A percentile compares a stretch with the other conserved stretches of the same genome.
Conservation (phyloP, 2,329 filamentous ascomycete species). For the Xylariaceae sp. region DNA sequence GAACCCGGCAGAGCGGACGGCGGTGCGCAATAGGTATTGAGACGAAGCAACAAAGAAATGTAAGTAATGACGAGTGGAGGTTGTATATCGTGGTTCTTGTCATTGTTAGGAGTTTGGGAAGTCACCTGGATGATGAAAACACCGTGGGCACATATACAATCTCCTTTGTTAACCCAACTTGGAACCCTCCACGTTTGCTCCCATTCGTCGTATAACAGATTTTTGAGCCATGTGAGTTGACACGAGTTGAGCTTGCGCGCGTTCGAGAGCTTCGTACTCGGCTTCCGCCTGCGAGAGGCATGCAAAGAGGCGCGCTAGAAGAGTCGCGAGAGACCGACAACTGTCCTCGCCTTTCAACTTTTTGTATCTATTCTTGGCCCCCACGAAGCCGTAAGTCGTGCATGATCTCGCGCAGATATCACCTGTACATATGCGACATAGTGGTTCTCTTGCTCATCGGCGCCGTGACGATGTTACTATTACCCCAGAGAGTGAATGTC, state of each 20-base stretch:
- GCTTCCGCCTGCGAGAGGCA: too few species aligned
- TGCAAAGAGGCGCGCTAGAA: too few species aligned
- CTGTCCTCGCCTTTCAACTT: not conserved
- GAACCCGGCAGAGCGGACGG: conserved; percentile 21
- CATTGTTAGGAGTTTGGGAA: not conserved
- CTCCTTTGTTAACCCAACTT: not conserved
- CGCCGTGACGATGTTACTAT: not conserved
- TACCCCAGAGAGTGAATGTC: not conserved
- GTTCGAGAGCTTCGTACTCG: too few species aligned
- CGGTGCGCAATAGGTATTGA: conserved; percentile 13
- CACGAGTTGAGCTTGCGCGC: too few species aligned
- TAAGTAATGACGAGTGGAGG: conserved; percentile 12
- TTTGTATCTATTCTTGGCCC: not conserved
- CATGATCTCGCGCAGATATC: not conserved
- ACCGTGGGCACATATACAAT: not conserved
- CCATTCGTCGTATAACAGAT: not conserved
- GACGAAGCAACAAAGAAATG: conserved; percentile 9
- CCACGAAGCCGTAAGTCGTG: not conserved
- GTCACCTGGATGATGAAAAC: conserved; percentile 5
- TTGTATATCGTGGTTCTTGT: conserved; percentile 6
- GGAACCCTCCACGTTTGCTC: not conserved
- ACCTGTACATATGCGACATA: not conserved
- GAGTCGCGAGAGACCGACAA: not conserved
- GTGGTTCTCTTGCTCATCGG: not conserved
- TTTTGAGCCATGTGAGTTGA: not conserved